These are phyloP conservation scores for Colletotrichum magnum DNA, from an alignment of 2,329 filamentous ascomycete species.

Conservation along the genomic window DNA sequence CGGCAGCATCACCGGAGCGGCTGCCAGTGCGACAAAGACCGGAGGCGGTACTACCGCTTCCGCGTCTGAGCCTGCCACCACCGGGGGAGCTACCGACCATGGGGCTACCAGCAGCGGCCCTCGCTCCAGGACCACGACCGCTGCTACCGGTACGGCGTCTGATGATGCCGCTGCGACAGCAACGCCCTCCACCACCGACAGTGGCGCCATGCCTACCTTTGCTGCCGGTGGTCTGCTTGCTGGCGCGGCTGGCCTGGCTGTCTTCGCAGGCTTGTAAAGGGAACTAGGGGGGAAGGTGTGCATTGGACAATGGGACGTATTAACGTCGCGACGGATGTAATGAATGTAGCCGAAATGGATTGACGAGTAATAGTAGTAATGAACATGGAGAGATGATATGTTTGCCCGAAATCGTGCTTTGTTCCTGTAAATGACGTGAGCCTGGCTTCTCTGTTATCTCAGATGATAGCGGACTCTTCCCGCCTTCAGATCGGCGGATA, in stretches of 20 bases:
- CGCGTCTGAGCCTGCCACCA: neutral
- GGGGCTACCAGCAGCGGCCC: slow-evolving; percentile 1
- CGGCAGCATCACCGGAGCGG: slow-evolving; percentile 58
- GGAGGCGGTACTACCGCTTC: slow-evolving; percentile 18
- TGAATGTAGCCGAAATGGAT: neutral
- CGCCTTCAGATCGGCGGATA: too few species aligned
- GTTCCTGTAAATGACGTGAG: neutral
- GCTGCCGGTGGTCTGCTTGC: slow-evolving; percentile 45
- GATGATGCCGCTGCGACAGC: slow-evolving; percentile 27
- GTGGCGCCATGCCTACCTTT: slow-evolving; percentile 46
- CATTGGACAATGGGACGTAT: neutral
- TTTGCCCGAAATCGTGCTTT: neutral
- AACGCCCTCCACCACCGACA: slow-evolving; percentile 35
- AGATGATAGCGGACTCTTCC: too few species aligned
- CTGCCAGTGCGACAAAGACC: slow-evolving; percentile 52
- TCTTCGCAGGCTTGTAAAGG: slow-evolving; percentile 47
- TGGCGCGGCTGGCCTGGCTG: slow-evolving; percentile 47
- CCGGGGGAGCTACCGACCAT: neutral
- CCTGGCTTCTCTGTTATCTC: too few species aligned
- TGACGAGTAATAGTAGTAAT: slow-evolving; percentile 16
- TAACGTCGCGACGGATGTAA: neutral
- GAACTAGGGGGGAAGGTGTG: too few species aligned
- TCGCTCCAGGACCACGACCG: slow-evolving; percentile 2
- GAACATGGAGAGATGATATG: neutral
- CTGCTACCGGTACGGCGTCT: slow-evolving; percentile 30